A percentile compares a stretch with the other conserved stretches of the same genome.
Conservation (phyloP, 2,329 filamentous ascomycete genomes). For the Aurifilum marmelostoma region DNA sequence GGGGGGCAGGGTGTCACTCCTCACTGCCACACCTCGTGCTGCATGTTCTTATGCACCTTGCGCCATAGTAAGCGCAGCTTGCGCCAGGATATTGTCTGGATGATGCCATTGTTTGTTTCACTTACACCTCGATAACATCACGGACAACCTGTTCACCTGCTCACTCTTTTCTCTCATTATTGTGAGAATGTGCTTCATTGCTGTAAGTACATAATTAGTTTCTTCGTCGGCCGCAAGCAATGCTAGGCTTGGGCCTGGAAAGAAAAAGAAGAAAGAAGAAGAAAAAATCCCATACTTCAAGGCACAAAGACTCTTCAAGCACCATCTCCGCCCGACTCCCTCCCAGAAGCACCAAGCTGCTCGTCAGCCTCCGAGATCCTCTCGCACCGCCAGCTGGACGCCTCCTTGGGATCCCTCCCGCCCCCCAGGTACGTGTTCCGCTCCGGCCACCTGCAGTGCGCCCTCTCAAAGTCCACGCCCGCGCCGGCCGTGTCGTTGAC, state of each 20-base stretch:
- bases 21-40: conserved; percentile 1
- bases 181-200: no score
- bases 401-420: conserved; percentile 21
- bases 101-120: background rate
- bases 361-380: conserved; percentile 13
- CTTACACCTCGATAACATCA: background rate
- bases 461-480: conserved; percentile 28
- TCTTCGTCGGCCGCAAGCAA: no score
- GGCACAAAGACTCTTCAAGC: no score
- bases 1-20: background rate
- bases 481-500: conserved; percentile 26
- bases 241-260: no score
- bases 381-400: conserved; percentile 30
- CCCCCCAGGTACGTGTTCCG: conserved; percentile 30
- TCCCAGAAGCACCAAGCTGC: background rate
- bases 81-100: background rate
- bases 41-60: background rate
- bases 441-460: conserved; percentile 30
- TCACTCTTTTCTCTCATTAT: no score
- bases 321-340: no score
- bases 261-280: no score
- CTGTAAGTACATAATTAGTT: no score
- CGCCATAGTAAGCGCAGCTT: background rate
- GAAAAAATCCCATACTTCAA: no score
- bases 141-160: no score